Conservation (phyloP, 768 basidiomycete genomes). For the Crassisporium funariophilum region DNA sequence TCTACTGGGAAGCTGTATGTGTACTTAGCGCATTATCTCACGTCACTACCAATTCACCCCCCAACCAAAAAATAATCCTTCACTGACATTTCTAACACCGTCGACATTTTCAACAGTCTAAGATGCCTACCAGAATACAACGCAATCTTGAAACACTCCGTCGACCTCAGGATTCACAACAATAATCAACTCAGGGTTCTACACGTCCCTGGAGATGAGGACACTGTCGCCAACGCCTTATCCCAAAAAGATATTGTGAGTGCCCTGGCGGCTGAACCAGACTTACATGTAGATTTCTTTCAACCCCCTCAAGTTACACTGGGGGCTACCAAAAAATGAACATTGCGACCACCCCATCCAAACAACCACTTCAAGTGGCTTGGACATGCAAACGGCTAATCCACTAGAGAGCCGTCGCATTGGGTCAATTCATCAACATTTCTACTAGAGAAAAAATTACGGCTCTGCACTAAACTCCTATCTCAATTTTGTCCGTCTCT, state of each 20-base stretch:
- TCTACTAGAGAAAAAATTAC: slow-evolving; percentile 25
- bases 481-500: slow-evolving; percentile 31
- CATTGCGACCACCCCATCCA: slow-evolving; percentile 8
- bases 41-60: too few relatives aligned
- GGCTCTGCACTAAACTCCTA: slow-evolving; percentile 39
- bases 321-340: background rate
- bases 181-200: slow-evolving; percentile 21
- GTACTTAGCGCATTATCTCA: slow-evolving; percentile 19
- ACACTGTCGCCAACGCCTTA: slow-evolving; percentile 35
- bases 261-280: background rate
- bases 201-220: slow-evolving; percentile 33
- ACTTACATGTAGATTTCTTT: background rate
- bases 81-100: slow-evolving; percentile 7
- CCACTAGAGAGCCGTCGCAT: slow-evolving; percentile 13
- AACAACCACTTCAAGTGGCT: slow-evolving; percentile 27
- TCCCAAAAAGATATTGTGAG: slow-evolving; percentile 17
- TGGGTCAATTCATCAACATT: slow-evolving; percentile 20
- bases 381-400: slow-evolving; percentile 7
- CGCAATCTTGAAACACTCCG: background rate
- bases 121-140: background rate
- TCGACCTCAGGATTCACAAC: slow-evolving; percentile 29
- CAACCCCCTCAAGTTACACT: background rate
- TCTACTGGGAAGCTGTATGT: slow-evolving; percentile 24
- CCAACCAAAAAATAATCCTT: too few relatives aligned
- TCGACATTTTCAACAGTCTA: background rate